Conservation (phyloP, 2,329 filamentous ascomycete genomes). For the Fusarium phyllophilum region DNA sequence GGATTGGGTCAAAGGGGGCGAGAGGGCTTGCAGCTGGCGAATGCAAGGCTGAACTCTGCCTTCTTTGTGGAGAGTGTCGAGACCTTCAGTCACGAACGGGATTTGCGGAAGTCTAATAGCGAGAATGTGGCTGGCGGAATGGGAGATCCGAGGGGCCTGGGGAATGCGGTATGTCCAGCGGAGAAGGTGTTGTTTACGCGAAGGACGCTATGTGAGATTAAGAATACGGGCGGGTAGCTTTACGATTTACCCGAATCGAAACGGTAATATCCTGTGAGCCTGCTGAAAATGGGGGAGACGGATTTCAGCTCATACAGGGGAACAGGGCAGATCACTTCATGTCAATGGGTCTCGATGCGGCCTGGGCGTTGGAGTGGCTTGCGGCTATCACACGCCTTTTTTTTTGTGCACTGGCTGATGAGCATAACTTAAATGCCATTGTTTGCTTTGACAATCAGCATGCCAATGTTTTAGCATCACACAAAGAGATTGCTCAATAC, state of each 20-base stretch:
- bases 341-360: slow-evolving; percentile 25
- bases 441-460: neutral
- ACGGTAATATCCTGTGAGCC: neutral
- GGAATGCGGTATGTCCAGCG: neutral
- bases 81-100: neutral
- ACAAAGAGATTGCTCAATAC: neutral
- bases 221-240: neutral
- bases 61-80: slow-evolving; percentile 6
- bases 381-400: slow-evolving; percentile 15
- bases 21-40: slow-evolving; percentile 10
- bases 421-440: neutral
- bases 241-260: neutral
- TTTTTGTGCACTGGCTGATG: neutral
- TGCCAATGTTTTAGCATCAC: neutral
- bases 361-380: slow-evolving; percentile 24
- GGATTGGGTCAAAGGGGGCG: neutral
- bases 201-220: neutral
- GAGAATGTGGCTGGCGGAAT: neutral
- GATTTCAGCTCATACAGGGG: neutral
- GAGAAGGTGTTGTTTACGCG: neutral
- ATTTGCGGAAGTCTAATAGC: neutral
- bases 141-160: neutral
- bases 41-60: slow-evolving; percentile 33
- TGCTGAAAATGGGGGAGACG: neutral
- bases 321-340: neutral